Percentiles rank a stretch among this genome's conserved stretches.
Conservation (phyloP, 345 rosid species). For the Populus alba region DNA sequence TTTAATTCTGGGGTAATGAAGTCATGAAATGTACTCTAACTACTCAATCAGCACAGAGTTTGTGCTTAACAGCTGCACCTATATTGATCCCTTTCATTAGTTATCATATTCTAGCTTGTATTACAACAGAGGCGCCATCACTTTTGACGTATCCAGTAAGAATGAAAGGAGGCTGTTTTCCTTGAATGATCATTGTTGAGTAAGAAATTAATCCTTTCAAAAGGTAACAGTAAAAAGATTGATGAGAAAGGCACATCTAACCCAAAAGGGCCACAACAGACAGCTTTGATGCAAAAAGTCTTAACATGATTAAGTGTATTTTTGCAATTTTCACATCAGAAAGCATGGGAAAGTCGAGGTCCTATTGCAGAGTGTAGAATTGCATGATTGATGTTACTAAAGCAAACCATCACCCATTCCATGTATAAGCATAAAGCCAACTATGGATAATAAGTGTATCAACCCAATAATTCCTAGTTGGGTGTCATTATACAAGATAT, state of each 20-base stretch:
- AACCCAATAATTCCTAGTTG: conserved; percentile 1
- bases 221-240: neutral
- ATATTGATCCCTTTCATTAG: neutral
- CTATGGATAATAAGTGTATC: neutral
- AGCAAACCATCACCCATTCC: neutral
- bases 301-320: no score
- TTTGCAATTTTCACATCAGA: neutral
- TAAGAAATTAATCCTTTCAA: neutral
- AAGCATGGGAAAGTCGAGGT: neutral
- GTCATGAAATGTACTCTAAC: neutral
- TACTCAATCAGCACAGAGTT: neutral
- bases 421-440: neutral
- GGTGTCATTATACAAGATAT: conserved; percentile 12
- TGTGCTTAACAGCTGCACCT: neutral
- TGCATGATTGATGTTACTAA: neutral
- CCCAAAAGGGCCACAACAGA: neutral
- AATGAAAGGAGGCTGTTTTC: neutral
- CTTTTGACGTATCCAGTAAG: neutral
- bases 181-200: neutral
- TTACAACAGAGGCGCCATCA: neutral
- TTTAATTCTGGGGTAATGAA: neutral
- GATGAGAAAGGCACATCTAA: neutral
- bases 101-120: neutral
- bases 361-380: neutral
- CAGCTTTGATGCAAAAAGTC: neutral